A percentile compares a stretch with the other conserved stretches of the same genome.
These are phyloP conservation scores for Annulohypoxylon truncatum DNA, from an alignment of 2,329 filamentous ascomycete species.

Conservation along the genomic window DNA sequence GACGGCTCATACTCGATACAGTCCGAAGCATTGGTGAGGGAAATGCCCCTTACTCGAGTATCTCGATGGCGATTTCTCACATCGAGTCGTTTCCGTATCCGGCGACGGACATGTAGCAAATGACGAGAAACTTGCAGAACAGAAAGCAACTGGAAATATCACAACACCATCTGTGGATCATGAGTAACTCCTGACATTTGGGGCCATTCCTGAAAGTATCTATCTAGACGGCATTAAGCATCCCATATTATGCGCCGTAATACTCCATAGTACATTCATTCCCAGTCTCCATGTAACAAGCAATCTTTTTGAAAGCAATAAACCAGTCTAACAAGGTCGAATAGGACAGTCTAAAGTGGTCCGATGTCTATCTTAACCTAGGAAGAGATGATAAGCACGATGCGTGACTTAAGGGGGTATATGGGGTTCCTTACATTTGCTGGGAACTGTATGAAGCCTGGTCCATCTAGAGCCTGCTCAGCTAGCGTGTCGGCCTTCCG, in stretches of 20 bases:
- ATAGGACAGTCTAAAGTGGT: neutral
- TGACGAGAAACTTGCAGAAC: neutral
- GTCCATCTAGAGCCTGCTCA: conserved; percentile 13
- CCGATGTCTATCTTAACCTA: no score
- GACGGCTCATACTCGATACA: no score
- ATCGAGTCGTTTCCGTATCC: neutral
- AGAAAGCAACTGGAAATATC: neutral
- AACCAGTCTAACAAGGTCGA: neutral
- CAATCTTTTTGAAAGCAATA: no score
- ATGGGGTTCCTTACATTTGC: neutral
- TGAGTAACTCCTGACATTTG: neutral
- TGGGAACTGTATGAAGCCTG: no score
- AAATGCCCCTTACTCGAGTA: no score
- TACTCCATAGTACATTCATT: no score
- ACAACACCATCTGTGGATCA: neutral
- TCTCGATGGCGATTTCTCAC: no score
- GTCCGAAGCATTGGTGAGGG: no score
- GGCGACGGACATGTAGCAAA: neutral
- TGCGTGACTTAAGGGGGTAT: neutral
- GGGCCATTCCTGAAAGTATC: neutral
- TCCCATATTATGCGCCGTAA: no score
- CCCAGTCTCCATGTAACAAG: no score
- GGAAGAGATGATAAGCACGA: neutral
- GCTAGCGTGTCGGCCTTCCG: conserved; percentile 33
- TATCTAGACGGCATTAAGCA: no score